Conservation (phyloP, 176 grass and related monocot species). For the Musa acuminata region DNA sequence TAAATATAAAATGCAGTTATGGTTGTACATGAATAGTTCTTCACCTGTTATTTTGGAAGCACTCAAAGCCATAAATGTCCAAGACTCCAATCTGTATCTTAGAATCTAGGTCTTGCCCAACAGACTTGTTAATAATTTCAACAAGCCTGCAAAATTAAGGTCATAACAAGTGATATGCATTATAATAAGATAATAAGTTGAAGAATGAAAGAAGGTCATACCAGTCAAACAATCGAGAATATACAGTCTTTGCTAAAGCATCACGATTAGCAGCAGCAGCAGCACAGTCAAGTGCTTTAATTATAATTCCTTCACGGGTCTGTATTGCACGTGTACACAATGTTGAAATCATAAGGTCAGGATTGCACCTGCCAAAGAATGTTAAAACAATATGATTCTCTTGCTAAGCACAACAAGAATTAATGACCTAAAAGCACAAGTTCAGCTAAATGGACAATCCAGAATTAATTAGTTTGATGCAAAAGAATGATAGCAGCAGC, state of each 20-base stretch:
- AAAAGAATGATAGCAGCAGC: not conserved
- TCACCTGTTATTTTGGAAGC: constrained; percentile 94
- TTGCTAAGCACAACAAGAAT: not conserved
- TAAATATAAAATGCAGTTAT: constrained; percentile 5
- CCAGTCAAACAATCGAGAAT: constrained; percentile 93
- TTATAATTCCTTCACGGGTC: constrained; percentile 80
- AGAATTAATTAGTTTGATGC: not conserved
- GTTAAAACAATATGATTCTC: constrained; percentile 13
- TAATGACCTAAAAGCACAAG: constrained; percentile 9
- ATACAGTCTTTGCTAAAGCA: constrained; percentile 90
- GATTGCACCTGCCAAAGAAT: constrained; percentile 58
- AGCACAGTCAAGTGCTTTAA: constrained; percentile 82
- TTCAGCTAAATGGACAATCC: not conserved
- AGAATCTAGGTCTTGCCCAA: constrained; percentile 88
- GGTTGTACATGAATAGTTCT: not conserved
- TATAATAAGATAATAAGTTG: constrained; percentile 2
- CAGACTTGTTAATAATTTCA: constrained; percentile 96
- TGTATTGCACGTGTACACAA: constrained; percentile 86
- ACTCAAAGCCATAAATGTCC: constrained; percentile 99
- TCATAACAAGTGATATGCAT: not conserved
- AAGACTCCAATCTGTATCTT: constrained; percentile 94
- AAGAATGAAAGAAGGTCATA: constrained; percentile 28
- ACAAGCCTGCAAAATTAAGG: constrained; percentile 68
- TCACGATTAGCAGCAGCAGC: constrained; percentile 85
- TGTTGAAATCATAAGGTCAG: constrained; percentile 66